Conservation (phyloP, 176 grass and related monocot genomes). For the Cymbopogon citratus region DNA sequence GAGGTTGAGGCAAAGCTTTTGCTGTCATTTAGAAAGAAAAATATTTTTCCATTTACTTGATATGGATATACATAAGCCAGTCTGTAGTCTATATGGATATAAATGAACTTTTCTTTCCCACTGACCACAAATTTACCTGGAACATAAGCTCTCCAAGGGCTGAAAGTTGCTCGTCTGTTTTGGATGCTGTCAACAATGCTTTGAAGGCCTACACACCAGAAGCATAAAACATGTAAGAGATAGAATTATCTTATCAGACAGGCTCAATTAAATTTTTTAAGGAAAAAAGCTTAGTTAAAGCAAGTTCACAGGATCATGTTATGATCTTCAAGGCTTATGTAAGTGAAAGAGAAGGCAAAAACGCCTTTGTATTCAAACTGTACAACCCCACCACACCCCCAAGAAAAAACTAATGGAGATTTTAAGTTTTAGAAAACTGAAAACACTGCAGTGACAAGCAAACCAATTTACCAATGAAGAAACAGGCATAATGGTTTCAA, state of each 20-base stretch:
- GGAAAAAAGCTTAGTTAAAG: neutral
- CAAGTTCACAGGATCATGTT: neutral
- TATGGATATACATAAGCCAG: no score
- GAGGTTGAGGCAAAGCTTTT: neutral
- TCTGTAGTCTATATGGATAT: no score
- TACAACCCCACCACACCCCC: neutral
- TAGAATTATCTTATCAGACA: neutral
- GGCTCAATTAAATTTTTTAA: neutral
- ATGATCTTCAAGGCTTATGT: neutral
- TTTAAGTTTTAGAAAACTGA: neutral
- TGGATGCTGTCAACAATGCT: slow-evolving; percentile 73
- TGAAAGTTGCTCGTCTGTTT: slow-evolving; percentile 83
- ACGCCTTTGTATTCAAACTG: neutral
- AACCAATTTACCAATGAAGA: neutral
- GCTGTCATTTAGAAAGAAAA: neutral
- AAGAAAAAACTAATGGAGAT: neutral
- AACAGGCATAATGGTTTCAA: neutral
- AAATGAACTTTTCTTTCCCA: neutral
- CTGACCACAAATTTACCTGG: slow-evolving; percentile 48
- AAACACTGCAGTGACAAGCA: neutral
- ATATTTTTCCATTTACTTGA: no score
- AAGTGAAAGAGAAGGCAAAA: neutral
- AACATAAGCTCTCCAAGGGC: slow-evolving; percentile 92
- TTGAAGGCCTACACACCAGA: slow-evolving; percentile 59
- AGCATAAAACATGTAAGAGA: slow-evolving; percentile 10